These are phyloP conservation scores for Xerocomus nothofagi DNA, from an alignment of 1,284 basidiomycete species.

Conservation along the genomic window DNA sequence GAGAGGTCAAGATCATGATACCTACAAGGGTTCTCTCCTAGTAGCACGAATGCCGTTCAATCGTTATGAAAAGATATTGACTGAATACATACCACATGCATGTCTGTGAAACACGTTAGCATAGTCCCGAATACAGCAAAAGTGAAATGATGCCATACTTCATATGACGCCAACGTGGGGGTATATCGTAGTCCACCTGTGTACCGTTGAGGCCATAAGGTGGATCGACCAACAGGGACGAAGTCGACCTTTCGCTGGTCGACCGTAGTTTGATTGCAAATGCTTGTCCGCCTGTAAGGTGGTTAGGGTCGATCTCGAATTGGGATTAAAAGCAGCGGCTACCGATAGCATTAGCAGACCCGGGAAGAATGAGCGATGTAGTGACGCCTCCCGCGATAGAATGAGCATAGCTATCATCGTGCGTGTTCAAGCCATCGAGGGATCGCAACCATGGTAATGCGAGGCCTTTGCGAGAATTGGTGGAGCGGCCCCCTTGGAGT, in stretches of 20 bases:
- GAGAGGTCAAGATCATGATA: not conserved
- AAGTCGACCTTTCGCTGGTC: conserved; percentile 43
- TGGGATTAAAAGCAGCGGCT: not conserved
- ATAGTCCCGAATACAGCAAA: not conserved
- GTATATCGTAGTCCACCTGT: conserved; percentile 28
- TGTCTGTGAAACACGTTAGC: conserved; percentile 35
- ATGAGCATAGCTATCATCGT: conserved; percentile 30
- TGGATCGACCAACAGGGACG: conserved; percentile 48
- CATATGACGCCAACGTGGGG: conserved; percentile 50
- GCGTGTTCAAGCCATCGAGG: conserved; percentile 32
- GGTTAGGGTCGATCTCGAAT: conserved; percentile 18
- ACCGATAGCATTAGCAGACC: conserved; percentile 59
- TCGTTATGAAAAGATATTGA: not conserved
- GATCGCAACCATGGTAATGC: conserved; percentile 40
- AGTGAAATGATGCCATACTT: conserved; percentile 31
- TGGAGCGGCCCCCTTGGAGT: conserved; percentile 43
- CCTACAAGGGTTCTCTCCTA: conserved; percentile 31
- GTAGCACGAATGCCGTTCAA: not conserved
- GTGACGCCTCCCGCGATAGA: conserved; percentile 55
- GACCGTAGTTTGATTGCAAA: conserved; percentile 51
- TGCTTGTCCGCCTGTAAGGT: conserved; percentile 44
- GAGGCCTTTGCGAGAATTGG: conserved; percentile 43
- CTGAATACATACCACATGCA: conserved; percentile 40
- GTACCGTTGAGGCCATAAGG: conserved; percentile 41
- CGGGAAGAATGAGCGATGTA: conserved; percentile 64